Conservation (phyloP, 2,329 filamentous ascomycete genomes). For the Colletotrichum musae region DNA sequence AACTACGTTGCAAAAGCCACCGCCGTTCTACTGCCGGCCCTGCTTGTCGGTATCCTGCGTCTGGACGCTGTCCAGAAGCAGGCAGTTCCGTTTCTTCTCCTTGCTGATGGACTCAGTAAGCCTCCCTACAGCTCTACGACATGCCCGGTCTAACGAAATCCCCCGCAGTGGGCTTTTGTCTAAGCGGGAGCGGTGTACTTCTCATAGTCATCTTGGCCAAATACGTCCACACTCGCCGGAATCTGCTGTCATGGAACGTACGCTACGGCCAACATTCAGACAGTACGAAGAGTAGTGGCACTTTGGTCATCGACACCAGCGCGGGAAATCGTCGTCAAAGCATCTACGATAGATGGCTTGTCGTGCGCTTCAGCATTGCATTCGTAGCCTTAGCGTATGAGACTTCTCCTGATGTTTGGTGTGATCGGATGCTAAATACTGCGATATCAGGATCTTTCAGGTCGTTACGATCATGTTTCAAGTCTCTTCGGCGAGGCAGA, state of each 20-base stretch:
- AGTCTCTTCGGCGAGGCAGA: slow-evolving; percentile 49
- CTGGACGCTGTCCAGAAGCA: slow-evolving; percentile 47
- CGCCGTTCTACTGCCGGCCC: slow-evolving; percentile 53
- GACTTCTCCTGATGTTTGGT: not conserved
- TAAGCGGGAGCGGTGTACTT: slow-evolving; percentile 53
- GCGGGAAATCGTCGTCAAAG: slow-evolving; percentile 41
- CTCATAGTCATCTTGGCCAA: slow-evolving; percentile 56
- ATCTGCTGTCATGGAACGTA: slow-evolving; percentile 50
- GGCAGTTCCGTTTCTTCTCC: slow-evolving; percentile 49
- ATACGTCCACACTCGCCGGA: slow-evolving; percentile 56
- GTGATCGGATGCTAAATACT: slow-evolving; percentile 7
- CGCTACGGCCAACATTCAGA: slow-evolving; percentile 48
- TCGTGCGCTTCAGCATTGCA: slow-evolving; percentile 60
- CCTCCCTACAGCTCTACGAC: not conserved
- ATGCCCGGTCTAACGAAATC: not conserved
- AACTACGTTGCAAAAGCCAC: slow-evolving; percentile 51
- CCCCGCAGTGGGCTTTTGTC: slow-evolving; percentile 54
- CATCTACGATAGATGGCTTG: slow-evolving; percentile 62
- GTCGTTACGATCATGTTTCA: slow-evolving; percentile 56
- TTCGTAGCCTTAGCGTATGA: slow-evolving; percentile 57
- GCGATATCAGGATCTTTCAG: slow-evolving; percentile 51
- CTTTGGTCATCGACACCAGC: slow-evolving; percentile 33
- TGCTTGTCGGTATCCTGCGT: slow-evolving; percentile 53
- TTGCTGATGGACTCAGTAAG: slow-evolving; percentile 57
- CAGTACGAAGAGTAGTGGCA: slow-evolving; percentile 31